Percentiles rank a stretch among this genome's conserved stretches.
These are phyloP conservation scores for Tuber magnatum DNA, from an alignment of 495 filamentous ascomycete genomes.

Conservation along the genomic window DNA sequence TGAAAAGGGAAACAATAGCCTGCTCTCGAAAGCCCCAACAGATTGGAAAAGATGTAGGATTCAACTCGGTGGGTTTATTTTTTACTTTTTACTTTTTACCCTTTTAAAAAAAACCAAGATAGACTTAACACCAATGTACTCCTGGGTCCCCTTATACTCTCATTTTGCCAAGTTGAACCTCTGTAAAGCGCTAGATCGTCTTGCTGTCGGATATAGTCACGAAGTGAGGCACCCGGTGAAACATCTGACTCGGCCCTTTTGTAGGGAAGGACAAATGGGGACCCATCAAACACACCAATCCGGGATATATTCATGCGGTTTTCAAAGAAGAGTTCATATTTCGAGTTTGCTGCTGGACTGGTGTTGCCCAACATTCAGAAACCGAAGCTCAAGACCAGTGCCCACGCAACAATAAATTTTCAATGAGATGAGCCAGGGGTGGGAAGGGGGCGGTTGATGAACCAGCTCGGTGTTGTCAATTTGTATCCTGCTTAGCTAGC, in stretches of 20 bases:
- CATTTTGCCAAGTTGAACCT: background rate
- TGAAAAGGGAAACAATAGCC: background rate
- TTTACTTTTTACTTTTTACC: background rate
- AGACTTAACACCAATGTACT: background rate
- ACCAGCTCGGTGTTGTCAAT: background rate
- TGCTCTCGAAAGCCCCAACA: background rate
- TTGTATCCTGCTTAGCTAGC: background rate
- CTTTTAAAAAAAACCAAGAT: too few relatives aligned
- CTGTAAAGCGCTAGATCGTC: background rate
- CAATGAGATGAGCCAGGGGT: background rate
- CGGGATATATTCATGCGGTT: background rate
- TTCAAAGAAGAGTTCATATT: background rate
- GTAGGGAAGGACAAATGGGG: background rate
- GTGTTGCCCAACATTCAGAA: background rate
- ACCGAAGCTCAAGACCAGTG: background rate
- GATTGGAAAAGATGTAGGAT: too few relatives aligned
- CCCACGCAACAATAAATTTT: background rate
- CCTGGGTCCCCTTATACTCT: background rate
- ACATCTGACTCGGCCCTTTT: background rate
- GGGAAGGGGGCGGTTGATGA: background rate
- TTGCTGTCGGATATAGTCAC: background rate
- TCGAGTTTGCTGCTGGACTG: background rate
- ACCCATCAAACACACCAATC: background rate
- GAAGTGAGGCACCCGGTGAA: background rate
- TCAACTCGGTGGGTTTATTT: background rate